Conservation (phyloP, 2,329 filamentous ascomycete species). For the Aureobasidium sp. region DNA sequence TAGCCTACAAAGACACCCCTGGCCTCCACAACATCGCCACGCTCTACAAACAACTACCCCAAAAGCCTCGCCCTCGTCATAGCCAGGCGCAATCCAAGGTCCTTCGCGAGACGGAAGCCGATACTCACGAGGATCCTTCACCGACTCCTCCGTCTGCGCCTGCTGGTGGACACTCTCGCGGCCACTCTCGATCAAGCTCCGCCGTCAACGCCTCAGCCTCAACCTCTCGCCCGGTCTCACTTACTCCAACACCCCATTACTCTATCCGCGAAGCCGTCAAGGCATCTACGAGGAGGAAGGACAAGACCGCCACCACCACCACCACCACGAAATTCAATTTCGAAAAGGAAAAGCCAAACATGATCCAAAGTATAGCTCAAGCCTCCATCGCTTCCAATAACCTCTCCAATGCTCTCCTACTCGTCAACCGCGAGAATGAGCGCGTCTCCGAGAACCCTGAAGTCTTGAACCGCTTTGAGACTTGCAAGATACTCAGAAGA, state of each 20-base stretch:
- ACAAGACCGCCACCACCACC: slow-evolving; percentile 40
- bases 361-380: slow-evolving; percentile 82
- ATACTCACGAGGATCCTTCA: slow-evolving; percentile 44
- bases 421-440: slow-evolving; percentile 81
- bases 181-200: slow-evolving; percentile 17
- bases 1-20: slow-evolving; percentile 68
- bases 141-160: slow-evolving; percentile 10
- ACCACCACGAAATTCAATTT: slow-evolving; percentile 61
- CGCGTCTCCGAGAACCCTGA: slow-evolving; percentile 76
- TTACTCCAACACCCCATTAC: slow-evolving; percentile 23
- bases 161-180: slow-evolving; percentile 19
- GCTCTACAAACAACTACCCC: slow-evolving; percentile 63
- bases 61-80: slow-evolving; percentile 48
- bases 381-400: slow-evolving; percentile 87
- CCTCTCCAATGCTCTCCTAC: slow-evolving; percentile 74
- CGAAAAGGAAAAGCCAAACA: slow-evolving; percentile 75
- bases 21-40: slow-evolving; percentile 73
- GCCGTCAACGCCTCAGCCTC: slow-evolving; percentile 24
- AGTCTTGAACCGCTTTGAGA: slow-evolving; percentile 70
- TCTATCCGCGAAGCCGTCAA: slow-evolving; percentile 19
- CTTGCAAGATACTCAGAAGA: slow-evolving; percentile 74
- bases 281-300: slow-evolving; percentile 29
- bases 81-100: slow-evolving; percentile 64
- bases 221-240: slow-evolving; percentile 24
- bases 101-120: slow-evolving; percentile 67